Conservation (phyloP, 169 alveolate genomes). For the Plasmodium billcollinsi region DNA sequence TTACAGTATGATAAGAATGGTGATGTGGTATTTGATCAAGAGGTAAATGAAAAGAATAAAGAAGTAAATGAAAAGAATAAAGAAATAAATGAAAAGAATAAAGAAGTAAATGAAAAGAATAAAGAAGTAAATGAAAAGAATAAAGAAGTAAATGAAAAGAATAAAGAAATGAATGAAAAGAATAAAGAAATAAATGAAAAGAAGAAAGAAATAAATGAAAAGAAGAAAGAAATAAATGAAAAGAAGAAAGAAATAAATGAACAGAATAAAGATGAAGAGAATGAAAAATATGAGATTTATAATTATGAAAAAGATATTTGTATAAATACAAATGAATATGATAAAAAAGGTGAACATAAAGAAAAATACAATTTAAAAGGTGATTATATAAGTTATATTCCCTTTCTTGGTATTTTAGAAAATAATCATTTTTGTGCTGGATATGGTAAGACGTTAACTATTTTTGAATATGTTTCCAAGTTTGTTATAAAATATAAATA, state of each 20-base stretch:
- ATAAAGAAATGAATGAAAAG: not conserved
- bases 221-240: not conserved
- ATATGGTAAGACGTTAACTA: conserved; percentile 7
- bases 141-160: not conserved
- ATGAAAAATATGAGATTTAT: not conserved
- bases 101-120: not conserved
- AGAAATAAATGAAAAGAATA: not conserved
- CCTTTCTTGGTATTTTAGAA: conserved; percentile 27
- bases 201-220: not conserved
- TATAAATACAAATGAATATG: not conserved
- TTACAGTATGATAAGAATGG: conserved; percentile 13
- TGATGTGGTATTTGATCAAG: not conserved
- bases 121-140: not conserved
- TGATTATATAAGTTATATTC: not conserved
- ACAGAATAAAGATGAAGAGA: no score
- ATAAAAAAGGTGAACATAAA: not conserved
- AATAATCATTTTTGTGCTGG: conserved; percentile 31
- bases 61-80: not conserved
- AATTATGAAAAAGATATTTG: not conserved
- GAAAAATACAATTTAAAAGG: no score
- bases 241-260: not conserved
- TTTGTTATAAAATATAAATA: conserved; percentile 3
- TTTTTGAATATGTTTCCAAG: conserved; percentile 4
- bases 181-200: not conserved
- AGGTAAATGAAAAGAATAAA: not conserved